Conservation (phyloP, 2,329 filamentous ascomycete species). For the Dactylellina cionopaga region DNA sequence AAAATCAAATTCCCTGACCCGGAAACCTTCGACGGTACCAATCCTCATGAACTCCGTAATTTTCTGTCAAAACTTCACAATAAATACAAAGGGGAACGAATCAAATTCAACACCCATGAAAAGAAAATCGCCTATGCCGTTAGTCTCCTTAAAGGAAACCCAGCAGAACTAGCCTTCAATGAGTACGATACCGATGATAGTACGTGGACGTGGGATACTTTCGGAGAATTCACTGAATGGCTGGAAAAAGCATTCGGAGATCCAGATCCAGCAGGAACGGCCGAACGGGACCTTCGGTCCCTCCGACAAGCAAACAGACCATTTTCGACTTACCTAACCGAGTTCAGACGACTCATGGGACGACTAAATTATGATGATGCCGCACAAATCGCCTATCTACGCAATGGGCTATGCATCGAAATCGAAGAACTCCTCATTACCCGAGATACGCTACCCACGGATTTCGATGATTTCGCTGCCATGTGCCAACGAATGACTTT, state of each 20-base stretch:
- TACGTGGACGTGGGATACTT: background rate
- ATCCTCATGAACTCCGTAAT: background rate
- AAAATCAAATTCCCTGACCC: background rate
- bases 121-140: background rate
- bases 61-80: background rate
- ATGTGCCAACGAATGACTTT: background rate
- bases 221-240: background rate
- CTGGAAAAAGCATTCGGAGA: background rate
- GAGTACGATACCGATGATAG: background rate
- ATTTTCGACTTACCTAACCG: background rate
- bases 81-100: conserved; percentile 1
- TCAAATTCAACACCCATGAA: background rate
- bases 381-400: background rate
- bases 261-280: background rate
- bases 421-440: conserved; percentile 1
- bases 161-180: background rate
- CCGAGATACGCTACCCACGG: background rate
- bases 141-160: background rate
- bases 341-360: background rate
- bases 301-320: background rate
- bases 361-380: background rate
- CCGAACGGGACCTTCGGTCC: background rate
- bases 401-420: background rate
- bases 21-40: background rate
- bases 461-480: background rate